Percentiles rank a stretch among this genome's conserved stretches.
These are phyloP conservation scores for Colletotrichum siamense DNA, from an alignment of 2,329 filamentous ascomycete genomes.

Conservation along the genomic window DNA sequence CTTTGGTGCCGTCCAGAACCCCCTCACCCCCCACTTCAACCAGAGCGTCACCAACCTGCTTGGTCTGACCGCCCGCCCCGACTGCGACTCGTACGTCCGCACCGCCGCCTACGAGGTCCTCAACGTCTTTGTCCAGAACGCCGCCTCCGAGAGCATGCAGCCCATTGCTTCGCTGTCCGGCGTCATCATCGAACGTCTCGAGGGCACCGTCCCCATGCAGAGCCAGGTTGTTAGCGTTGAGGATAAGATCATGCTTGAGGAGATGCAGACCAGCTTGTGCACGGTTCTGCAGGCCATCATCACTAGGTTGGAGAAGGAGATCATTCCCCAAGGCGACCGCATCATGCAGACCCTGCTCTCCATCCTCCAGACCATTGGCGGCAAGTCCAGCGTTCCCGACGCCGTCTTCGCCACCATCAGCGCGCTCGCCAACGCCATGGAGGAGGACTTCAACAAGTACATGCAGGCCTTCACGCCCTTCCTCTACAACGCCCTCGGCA, in stretches of 20 bases:
- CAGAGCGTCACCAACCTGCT: constrained; percentile 87
- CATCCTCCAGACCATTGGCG: constrained; percentile 76
- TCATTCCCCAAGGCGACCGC: constrained; percentile 86
- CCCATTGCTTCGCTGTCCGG: constrained; percentile 84
- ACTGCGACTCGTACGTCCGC: constrained; percentile 86
- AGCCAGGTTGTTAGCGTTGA: constrained; percentile 95
- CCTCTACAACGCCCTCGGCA: constrained; percentile 91
- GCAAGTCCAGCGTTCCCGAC: constrained; percentile 94
- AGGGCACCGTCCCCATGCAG: constrained; percentile 89
- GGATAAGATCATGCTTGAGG: constrained; percentile 92
- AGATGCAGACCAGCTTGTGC: constrained; percentile 95
- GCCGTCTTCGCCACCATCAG: constrained; percentile 92
- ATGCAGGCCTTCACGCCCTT: constrained; percentile 95
- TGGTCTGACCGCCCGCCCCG: constrained; percentile 80
- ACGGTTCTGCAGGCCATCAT: constrained; percentile 93
- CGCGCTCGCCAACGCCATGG: constrained; percentile 87
- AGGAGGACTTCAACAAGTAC: constrained; percentile 94
- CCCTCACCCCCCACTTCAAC: constrained; percentile 91
- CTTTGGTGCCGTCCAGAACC: constrained; percentile 76
- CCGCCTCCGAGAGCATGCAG: constrained; percentile 83
- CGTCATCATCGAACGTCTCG: constrained; percentile 88
- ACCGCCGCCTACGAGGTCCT: constrained; percentile 98
- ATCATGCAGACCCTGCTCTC: constrained; percentile 92
- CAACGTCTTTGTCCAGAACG: constrained; percentile 90
- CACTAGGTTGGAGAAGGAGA: constrained; percentile 87